Base-by-base conservation (phyloP, 2,329 filamentous ascomycete genomes). In the Penicillium freii region DNA sequence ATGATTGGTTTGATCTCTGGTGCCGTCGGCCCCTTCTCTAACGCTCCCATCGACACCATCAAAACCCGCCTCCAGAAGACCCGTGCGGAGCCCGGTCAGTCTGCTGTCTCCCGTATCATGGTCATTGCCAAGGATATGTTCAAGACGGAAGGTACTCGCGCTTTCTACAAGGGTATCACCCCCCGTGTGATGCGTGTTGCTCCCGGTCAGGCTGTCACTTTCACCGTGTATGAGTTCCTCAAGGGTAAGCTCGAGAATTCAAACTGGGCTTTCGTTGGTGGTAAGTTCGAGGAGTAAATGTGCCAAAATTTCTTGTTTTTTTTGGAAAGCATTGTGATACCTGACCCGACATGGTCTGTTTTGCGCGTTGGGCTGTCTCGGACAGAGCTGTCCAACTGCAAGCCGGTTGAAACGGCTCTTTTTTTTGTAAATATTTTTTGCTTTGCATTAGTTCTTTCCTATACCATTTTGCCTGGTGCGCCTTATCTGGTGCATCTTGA, bases 131-230 rank as follows among this genome's bases (percentile, higher is more conserved):
- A 78, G 55, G 89, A 92, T 63, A 94, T 93, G 90, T 92, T 92
- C 80, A 90, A 86, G 87, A 90, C 96, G 79, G 94, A 99, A 78
- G 94, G 94, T 36, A 82, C 93, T 66, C 87, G 91, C 69, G 94
- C 94, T 47, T 99, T 99, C 79, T 99, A 96, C 82, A 97, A 97
- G 84, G 94, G 94, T 69, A 99, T 99, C 77, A 99, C 94, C 46
- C 94, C 94, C 7, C 86, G 94, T 68, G 90, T 99, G 66, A 97
- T 97, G 92, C 87, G 94, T 71, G 94, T 99, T 53, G 94, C 94
- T 27, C 94, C 94, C 8, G 94, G 94, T 46, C 94, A 99, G 81
- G 94, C 87, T 19, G 86, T 89, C 44, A 89, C 86, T 3, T 89
- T 89, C 66, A 87, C 76, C 2, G 89, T 92, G 64, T 92, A 92